Conservation (phyloP, 2,329 filamentous ascomycete genomes). For the Sporothrix curviconia region DNA sequence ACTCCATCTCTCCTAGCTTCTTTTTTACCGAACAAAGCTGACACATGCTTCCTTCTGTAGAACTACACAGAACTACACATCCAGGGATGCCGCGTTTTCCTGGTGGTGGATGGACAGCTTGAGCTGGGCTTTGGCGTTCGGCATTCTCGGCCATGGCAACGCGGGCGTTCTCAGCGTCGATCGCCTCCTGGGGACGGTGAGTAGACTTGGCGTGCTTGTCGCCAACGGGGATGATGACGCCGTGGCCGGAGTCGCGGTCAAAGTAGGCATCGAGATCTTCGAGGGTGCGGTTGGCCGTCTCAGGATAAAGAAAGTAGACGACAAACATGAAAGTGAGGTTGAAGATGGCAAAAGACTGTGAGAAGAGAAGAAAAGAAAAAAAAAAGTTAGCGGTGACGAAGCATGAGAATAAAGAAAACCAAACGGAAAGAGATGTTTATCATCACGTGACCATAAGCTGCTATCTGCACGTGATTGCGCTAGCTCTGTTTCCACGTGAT, state of each 20-base stretch:
- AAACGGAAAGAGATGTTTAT: no score
- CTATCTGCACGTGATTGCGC: no score
- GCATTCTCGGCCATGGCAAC: neutral
- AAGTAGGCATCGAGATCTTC: slow-evolving; percentile 7
- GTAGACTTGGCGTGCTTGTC: neutral
- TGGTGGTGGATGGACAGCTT: neutral
- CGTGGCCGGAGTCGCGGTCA: neutral
- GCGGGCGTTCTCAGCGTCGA: neutral
- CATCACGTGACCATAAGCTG: no score
- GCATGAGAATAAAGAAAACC: no score
- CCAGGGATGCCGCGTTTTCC: neutral
- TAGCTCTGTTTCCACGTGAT: no score
- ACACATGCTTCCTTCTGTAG: no score
- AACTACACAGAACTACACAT: no score
- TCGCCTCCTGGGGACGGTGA: neutral
- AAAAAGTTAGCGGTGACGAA: no score
- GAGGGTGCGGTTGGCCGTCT: slow-evolving; percentile 18
- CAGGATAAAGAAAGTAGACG: slow-evolving; percentile 24
- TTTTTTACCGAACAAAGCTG: no score
- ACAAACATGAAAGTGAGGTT: slow-evolving; percentile 22
- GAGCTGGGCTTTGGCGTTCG: neutral
- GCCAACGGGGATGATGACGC: neutral
- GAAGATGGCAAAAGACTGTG: slow-evolving; percentile 19
- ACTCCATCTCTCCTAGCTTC: no score
- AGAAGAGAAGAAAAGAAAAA: no score